Evolutionary conservation across 225 moss, liverwort and hornwort genomes (phyloP), one percentile per base, ranked within the genome.

Genomic region (Neckera pumila): DNA sequence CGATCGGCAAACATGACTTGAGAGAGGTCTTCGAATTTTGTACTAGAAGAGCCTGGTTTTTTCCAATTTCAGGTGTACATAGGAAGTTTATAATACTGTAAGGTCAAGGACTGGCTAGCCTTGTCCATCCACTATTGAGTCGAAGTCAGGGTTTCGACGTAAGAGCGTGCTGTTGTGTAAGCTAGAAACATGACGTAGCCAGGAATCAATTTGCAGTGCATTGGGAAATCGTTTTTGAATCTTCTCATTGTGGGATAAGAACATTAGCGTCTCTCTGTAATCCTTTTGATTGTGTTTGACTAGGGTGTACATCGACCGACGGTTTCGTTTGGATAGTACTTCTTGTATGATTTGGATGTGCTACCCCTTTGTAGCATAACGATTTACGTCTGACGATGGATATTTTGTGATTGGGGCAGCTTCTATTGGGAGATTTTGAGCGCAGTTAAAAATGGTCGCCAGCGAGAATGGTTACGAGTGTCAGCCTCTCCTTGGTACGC

Each of bases 401-500:
- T 57, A 76, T n/a, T 22, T 82, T 85, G 43, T 76, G 80, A 69
- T 79, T 56, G 27, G 27, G 42, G 61, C 92, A 91, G 92, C 60
- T 83, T 47, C 49, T 87, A 3, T 26, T 67, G 66, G 79, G 61
- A 85, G 83, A 89, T 82, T 82, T 83, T 86, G 45, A 86, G 74
- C 79, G 86, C 53, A 36, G 47, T 74, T 38, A 57, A 92, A 88
- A 84, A 94, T 94, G 94, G 94, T 90, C 57, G 86, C 92, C 84
- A 91, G 62, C 85, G 94, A 93, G 27, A 88, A 93, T 89, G 83
- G 92, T 79, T 94, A 94, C 85, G 94, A 94, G 85, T 94, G 94
- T 85, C 93, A 94, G 90, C 94, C 94, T 76, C 90, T 94, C 64
- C 92, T 94, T 87, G 94, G 94, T 94, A 91, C 40, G 77, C 72